phyloP scores from a whole-genome alignment of 2,329 filamentous ascomycete species.

The Colletotrichum tamarilloi region DNA sequence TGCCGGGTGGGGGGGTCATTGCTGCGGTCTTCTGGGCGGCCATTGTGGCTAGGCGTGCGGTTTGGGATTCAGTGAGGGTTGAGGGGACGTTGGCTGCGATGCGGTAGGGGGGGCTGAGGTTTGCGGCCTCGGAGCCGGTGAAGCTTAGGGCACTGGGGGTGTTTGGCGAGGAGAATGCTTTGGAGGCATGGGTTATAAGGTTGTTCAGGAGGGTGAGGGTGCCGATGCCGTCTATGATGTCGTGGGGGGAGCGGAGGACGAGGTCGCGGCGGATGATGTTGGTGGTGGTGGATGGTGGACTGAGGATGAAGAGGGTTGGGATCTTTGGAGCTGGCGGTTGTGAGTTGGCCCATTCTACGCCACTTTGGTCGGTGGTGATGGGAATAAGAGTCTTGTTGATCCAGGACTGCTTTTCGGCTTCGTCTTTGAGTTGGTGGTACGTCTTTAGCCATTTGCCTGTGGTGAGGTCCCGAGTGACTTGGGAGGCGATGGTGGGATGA shows the following conservation, averaged over 20 bases:
- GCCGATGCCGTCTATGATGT: slow-evolving; percentile 54
- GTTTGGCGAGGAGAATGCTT: slow-evolving; percentile 37
- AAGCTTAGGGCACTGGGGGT: slow-evolving; percentile 32
- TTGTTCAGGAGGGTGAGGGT: slow-evolving; percentile 48
- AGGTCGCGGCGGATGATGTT: slow-evolving; percentile 43
- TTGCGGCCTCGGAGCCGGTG: slow-evolving; percentile 37
- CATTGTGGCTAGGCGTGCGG: slow-evolving; percentile 33
- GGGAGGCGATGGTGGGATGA: slow-evolving; percentile 47
- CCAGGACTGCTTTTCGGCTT: slow-evolving; percentile 39
- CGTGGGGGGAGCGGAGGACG: slow-evolving; percentile 50
- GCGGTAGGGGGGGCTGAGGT: slow-evolving; percentile 43
- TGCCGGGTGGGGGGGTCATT: not conserved
- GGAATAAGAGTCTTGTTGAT: slow-evolving; percentile 44
- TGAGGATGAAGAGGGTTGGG: slow-evolving; percentile 48
- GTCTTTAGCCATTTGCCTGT: slow-evolving; percentile 42
- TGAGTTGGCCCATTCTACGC: slow-evolving; percentile 47
- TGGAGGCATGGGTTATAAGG: slow-evolving; percentile 39
- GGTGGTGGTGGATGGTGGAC: slow-evolving; percentile 23
- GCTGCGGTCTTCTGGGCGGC: slow-evolving; percentile 16
- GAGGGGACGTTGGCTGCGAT: slow-evolving; percentile 40
- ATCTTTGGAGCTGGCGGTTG: slow-evolving; percentile 46
- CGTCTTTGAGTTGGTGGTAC: slow-evolving; percentile 37
- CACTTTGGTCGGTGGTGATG: slow-evolving; percentile 40
- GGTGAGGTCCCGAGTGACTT: slow-evolving; percentile 37
- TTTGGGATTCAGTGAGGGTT: slow-evolving; percentile 27